Evolutionary conservation across 805 yeast genomes (phyloP).

Genomic region (Komagataella pseudopastoris): DNA sequence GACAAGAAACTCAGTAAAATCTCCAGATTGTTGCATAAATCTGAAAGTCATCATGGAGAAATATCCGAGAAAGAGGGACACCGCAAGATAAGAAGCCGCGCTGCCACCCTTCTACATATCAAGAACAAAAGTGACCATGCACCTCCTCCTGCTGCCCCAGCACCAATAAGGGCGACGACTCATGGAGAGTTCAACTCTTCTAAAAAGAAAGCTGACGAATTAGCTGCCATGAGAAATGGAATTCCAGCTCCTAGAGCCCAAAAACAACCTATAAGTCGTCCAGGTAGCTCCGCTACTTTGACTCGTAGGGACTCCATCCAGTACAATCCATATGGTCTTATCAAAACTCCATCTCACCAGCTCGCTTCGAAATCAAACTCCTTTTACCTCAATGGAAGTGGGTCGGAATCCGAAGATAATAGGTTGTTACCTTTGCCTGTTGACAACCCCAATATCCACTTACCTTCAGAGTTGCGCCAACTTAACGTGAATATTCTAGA

Average conservation of each 20-base stretch:
- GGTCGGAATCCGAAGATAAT: constrained; percentile 27
- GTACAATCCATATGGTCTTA: not conserved
- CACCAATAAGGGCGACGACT: not conserved
- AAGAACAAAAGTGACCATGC: not conserved
- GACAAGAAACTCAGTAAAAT: not conserved
- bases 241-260: not conserved
- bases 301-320: not conserved
- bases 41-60: not conserved
- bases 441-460: constrained; percentile 51
- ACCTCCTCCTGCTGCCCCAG: not conserved
- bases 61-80: not conserved
- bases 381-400: constrained; percentile 14
- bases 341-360: not conserved
- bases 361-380: constrained; percentile 1
- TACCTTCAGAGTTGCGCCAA: constrained; percentile 46
- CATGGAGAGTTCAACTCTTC: not conserved
- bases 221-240: not conserved
- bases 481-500: constrained; percentile 39
- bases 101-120: not conserved
- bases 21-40: not conserved
- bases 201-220: not conserved
- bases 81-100: not conserved
- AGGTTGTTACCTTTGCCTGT: constrained; percentile 52
- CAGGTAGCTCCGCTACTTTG: not conserved
- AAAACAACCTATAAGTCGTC: not conserved